Evolutionary conservation across 208 protist species (phyloP).

Genomic region (Lotmaria passim): DNA sequence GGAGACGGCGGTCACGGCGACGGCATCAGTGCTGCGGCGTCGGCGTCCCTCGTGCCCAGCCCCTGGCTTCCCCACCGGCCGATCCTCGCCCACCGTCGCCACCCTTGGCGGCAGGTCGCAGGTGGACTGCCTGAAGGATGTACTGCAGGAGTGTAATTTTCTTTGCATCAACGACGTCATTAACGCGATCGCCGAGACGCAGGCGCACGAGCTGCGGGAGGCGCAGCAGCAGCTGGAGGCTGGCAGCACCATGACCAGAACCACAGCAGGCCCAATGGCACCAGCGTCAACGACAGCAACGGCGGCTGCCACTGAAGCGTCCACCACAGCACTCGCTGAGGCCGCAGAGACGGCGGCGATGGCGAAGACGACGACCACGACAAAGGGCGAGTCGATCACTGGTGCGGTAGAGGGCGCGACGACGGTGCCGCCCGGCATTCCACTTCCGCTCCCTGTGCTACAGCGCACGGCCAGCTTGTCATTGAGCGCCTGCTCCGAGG

Average conservation of each 20-base stretch:
- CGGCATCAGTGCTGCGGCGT: conserved; percentile 8
- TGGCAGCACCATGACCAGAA: not conserved
- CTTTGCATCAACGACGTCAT: conserved; percentile 50
- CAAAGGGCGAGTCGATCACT: not conserved
- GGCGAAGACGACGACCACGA: not conserved
- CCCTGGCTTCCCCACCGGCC: not conserved
- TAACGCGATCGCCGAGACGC: conserved; percentile 36
- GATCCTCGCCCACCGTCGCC: not conserved
- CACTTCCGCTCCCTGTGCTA: not conserved
- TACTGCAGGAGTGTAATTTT: conserved; percentile 49
- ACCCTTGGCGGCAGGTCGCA: conserved; percentile 14
- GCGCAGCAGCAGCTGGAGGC: conserved; percentile 31
- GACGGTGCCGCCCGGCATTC: not conserved
- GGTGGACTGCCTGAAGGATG: conserved; percentile 40
- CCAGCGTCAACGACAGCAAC: not conserved
- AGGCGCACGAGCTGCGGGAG: conserved; percentile 35
- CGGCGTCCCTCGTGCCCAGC: conserved; percentile 14
- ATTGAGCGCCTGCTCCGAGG: not conserved
- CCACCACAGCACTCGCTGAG: not conserved
- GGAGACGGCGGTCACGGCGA: conserved; percentile 5
- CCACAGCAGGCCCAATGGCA: not conserved
- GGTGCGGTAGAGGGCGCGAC: not conserved
- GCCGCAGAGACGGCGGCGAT: no score
- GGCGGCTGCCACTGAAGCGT: not conserved
- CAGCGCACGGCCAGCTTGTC: not conserved